Evolutionary conservation across 1,284 basidiomycete species (phyloP).

Genomic region (Apiotrichum porosum): DNA sequence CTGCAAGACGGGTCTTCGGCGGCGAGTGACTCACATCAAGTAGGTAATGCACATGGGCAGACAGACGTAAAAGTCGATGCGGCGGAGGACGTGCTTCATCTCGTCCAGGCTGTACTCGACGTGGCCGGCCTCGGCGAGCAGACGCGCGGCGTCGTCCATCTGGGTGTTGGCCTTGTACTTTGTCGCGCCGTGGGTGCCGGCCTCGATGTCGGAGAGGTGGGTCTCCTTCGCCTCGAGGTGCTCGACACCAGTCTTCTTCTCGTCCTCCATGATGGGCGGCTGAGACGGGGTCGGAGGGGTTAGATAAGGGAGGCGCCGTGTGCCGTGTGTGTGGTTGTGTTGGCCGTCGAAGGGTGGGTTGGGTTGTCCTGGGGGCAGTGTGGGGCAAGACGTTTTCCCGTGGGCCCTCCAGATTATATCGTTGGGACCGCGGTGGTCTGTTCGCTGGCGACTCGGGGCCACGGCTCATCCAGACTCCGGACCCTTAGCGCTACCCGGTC

Average conservation of each 20-base stretch:
- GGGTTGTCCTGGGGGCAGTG: no score
- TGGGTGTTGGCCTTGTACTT: slow-evolving; percentile 13
- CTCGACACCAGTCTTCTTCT: slow-evolving; percentile 3
- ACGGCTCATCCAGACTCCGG: no score
- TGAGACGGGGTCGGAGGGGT: no score
- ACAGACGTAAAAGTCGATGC: slow-evolving; percentile 15
- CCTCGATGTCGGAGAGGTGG: not conserved
- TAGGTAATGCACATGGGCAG: slow-evolving; percentile 16
- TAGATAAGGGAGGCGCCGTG: no score
- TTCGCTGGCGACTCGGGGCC: no score
- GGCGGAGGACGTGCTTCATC: slow-evolving; percentile 10
- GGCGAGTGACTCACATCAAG: slow-evolving; percentile 3
- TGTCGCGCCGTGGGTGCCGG: not conserved
- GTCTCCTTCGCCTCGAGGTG: slow-evolving; percentile 6
- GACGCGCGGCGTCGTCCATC: slow-evolving; percentile 12
- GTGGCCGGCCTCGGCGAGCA: slow-evolving; percentile 11
- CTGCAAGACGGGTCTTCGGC: not conserved
- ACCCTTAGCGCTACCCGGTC: no score
- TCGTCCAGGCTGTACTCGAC: slow-evolving; percentile 9
- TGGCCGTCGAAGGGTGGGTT: no score
- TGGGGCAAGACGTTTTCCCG: no score
- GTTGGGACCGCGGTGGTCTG: no score
- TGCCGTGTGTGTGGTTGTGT: no score
- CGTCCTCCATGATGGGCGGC: not conserved
- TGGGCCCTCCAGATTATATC: no score